These are phyloP conservation scores for Melampsora americana DNA, from an alignment of 1,284 basidiomycete species.

Conservation along the genomic window DNA sequence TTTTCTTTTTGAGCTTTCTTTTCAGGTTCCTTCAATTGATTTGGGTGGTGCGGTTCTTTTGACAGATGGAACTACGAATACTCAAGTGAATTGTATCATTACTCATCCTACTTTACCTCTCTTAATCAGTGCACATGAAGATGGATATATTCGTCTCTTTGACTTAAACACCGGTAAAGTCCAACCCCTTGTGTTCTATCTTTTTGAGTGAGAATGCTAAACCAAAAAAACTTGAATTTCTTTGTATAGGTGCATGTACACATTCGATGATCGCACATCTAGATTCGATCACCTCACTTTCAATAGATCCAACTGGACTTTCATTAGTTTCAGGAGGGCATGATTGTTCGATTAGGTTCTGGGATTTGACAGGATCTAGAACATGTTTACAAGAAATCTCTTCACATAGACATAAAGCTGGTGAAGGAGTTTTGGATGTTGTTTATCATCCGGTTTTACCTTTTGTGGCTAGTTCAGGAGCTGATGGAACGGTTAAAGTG, in stretches of 20 bases:
- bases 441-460: constrained; percentile 58
- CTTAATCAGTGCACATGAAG: constrained; percentile 86
- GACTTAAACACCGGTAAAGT: constrained; percentile 72
- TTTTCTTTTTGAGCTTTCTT: background rate
- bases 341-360: constrained; percentile 90
- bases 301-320: constrained; percentile 80
- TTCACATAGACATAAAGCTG: constrained; percentile 75
- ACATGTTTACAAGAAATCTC: constrained; percentile 83
- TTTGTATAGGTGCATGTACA: constrained; percentile 68
- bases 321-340: constrained; percentile 84
- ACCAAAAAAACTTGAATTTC: constrained; percentile 10
- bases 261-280: constrained; percentile 86
- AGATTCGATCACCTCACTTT: constrained; percentile 82
- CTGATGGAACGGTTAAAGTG: constrained; percentile 89
- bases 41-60: constrained; percentile 11
- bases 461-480: constrained; percentile 85
- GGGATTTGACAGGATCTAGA: constrained; percentile 75
- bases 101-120: constrained; percentile 87
- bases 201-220: background rate
- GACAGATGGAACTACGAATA: constrained; percentile 66
- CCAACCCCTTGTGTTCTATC: constrained; percentile 49
- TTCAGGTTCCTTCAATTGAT: background rate
- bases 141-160: constrained; percentile 85
- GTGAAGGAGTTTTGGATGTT: constrained; percentile 84
- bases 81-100: constrained; percentile 82